phyloP scores from a whole-genome alignment of 164 flowering plant species.

The Macadamia tetraphylla region DNA sequence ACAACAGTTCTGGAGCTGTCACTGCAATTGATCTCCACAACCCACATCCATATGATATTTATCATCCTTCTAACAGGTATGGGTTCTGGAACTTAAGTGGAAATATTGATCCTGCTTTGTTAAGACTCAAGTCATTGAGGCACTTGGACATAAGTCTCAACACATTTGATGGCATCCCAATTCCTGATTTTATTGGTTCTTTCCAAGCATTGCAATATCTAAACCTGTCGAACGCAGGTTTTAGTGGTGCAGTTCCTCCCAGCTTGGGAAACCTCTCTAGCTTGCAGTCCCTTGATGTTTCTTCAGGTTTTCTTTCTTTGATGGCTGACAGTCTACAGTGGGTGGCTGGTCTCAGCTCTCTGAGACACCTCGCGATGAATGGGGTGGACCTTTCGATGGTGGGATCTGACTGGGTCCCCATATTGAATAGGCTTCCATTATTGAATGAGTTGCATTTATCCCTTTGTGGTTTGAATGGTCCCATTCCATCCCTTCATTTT shows the following conservation, averaged over 20 bases:
- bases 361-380: slow-evolving; percentile 20
- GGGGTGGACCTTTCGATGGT: slow-evolving; percentile 20
- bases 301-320: slow-evolving; percentile 9
- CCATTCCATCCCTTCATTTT: slow-evolving; percentile 9
- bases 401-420: slow-evolving; percentile 5
- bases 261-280: slow-evolving; percentile 23
- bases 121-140: slow-evolving; percentile 20
- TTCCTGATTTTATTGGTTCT: slow-evolving; percentile 30
- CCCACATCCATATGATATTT: slow-evolving; percentile 12
- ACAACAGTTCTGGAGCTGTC: slow-evolving; percentile 20
- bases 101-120: slow-evolving; percentile 24
- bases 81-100: slow-evolving; percentile 34
- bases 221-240: slow-evolving; percentile 27
- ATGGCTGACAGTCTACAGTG: slow-evolving; percentile 19
- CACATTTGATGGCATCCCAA: slow-evolving; percentile 17
- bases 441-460: slow-evolving; percentile 23
- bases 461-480: slow-evolving; percentile 14
- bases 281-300: slow-evolving; percentile 23
- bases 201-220: slow-evolving; percentile 20
- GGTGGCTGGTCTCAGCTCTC: slow-evolving; percentile 18
- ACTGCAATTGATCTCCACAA: slow-evolving; percentile 24
- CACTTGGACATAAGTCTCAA: slow-evolving; percentile 28
- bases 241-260: slow-evolving; percentile 22
- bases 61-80: slow-evolving; percentile 13
- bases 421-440: slow-evolving; percentile 15